Evolutionary conservation across 2,329 filamentous ascomycete species (phyloP), one percentile per base, ranked within the genome.

Genomic region (Zasmidium citrigriseum): DNA sequence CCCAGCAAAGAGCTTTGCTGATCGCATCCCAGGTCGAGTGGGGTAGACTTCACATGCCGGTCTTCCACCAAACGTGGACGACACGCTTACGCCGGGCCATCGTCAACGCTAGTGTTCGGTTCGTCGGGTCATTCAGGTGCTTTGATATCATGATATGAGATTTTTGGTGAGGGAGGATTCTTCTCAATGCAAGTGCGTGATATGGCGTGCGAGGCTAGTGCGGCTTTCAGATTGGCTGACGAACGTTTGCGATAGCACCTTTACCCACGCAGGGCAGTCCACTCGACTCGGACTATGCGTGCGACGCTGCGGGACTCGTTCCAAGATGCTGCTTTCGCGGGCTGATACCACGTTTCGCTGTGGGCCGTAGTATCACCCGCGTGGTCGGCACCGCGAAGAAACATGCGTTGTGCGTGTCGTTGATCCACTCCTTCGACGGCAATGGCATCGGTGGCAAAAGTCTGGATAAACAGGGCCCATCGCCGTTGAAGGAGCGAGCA

Each of bases 1-100:
- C 34, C 34, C 14, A 16, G 52, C 52, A 53, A 52, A 46, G 25
- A 49, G 46, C 57, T 54, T 47, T 38, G 49, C 44, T 57, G 54
- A 54, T 56, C 46, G n/a, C 38, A 21, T 21, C 46, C 52, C 52
- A 41, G 18, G 3, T 25, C 29, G 46, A 49, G 58, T 53, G 58
- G 58, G 58, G 58, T 57, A 60, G 54, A 57, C 46, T 44, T 41
- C 57, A 47, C 46, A 16, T 24, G 22, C 22, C 21, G 23, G 45
- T 27, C 34, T 22, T 27, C 29, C 14, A n/a, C 18, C 48, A 48
- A 58, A 58, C 55, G 55, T 58, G 55, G 55, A 49, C 48, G 48
- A 53, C 55, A 44, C 55, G 49, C 22, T 21, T 44, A 29, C 54
- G 54, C 34, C 24, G 16, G 46, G 16, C 45, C 55, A 50, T 58